Evolutionary conservation across 2,329 filamentous ascomycete genomes (phyloP).

Genomic region (Penicillium sp.): DNA sequence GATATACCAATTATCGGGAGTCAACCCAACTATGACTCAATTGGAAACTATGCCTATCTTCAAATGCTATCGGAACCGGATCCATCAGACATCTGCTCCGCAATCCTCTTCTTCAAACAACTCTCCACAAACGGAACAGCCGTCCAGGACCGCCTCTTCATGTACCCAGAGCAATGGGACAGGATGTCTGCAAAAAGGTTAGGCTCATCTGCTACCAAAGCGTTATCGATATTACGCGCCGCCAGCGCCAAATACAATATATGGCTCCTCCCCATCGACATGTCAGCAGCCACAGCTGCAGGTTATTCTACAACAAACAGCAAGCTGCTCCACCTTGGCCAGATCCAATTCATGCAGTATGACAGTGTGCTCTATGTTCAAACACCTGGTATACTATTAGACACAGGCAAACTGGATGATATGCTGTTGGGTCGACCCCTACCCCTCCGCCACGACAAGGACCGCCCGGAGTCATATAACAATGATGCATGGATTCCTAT

Average conservation of each 20-base stretch:
- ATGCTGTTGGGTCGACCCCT: constrained; percentile 39
- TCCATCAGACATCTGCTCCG: constrained; percentile 47
- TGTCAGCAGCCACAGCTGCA: constrained; percentile 33
- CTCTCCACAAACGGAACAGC: constrained; percentile 37
- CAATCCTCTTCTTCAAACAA: constrained; percentile 46
- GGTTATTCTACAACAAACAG: constrained; percentile 38
- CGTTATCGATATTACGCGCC: constrained; percentile 40
- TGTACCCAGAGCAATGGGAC: constrained; percentile 50
- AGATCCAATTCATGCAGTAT: constrained; percentile 45
- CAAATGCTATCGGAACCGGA: constrained; percentile 46
- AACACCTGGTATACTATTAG: constrained; percentile 42
- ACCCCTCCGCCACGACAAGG: constrained; percentile 35
- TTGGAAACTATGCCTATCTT: constrained; percentile 43
- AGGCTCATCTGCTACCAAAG: constrained; percentile 31
- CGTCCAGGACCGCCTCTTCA: constrained; percentile 45
- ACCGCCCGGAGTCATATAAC: constrained; percentile 36
- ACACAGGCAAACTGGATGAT: constrained; percentile 40
- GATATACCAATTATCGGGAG: constrained; percentile 13
- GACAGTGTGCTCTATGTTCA: constrained; percentile 47
- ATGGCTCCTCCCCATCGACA: constrained; percentile 45
- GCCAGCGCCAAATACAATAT: constrained; percentile 43
- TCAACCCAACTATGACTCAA: constrained; percentile 4
- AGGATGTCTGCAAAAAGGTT: constrained; percentile 25
- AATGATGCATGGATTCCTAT: constrained; percentile 42
- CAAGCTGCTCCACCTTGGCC: constrained; percentile 38